Evolutionary conservation across 2,329 filamentous ascomycete species (phyloP).

Genomic region (Colletotrichum acutatum): DNA sequence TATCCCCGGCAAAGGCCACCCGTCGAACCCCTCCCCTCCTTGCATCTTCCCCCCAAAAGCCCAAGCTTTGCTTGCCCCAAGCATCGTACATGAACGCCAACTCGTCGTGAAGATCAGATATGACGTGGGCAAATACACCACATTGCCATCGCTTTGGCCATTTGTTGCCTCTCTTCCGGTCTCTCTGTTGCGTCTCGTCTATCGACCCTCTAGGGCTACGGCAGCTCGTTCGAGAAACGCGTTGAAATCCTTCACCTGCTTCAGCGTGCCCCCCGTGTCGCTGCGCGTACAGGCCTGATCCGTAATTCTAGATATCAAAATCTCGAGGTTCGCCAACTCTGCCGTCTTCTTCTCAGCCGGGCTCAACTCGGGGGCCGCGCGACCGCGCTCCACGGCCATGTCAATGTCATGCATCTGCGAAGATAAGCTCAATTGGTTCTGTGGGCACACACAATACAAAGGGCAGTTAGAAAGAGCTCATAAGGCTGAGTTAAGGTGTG

Average conservation of each 20-base stretch:
- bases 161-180: background rate
- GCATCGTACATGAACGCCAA: conserved; percentile 1
- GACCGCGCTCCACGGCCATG: conserved; percentile 63
- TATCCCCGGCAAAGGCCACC: conserved; percentile 20
- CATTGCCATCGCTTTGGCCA: background rate
- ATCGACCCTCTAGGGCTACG: conserved; percentile 59
- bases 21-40: background rate
- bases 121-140: conserved; percentile 2
- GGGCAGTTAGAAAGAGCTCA: conserved; percentile 15
- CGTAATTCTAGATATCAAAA: conserved; percentile 65
- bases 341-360: conserved; percentile 58
- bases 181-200: background rate
- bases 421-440: conserved; percentile 65
- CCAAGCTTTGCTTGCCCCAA: background rate
- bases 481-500: conserved; percentile 10
- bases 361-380: conserved; percentile 58
- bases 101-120: background rate
- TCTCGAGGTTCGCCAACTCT: conserved; percentile 67
- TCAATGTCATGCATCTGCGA: conserved; percentile 71
- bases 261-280: conserved; percentile 62
- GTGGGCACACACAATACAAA: background rate
- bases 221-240: conserved; percentile 71
- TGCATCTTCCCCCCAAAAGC: background rate
- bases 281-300: conserved; percentile 63
- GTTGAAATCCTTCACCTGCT: conserved; percentile 71